A percentile compares a stretch with the other conserved stretches of the same genome.
phyloP scores from a whole-genome alignment of 2,329 filamentous ascomycete genomes.

The Talaromyces marneffei region DNA sequence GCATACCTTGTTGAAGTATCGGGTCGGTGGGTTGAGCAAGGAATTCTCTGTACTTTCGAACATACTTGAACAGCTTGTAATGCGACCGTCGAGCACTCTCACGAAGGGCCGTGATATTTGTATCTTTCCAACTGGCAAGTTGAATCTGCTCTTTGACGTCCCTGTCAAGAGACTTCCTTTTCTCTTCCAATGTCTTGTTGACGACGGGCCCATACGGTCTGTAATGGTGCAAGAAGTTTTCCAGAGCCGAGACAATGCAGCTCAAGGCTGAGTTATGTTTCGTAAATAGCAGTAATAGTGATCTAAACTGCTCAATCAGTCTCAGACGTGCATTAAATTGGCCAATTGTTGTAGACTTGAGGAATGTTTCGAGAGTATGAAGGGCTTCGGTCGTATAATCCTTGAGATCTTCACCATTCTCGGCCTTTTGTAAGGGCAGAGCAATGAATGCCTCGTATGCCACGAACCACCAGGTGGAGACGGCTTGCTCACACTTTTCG shows the following conservation, averaged over 20 bases:
- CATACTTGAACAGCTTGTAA: slow-evolving; percentile 81
- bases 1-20: slow-evolving; percentile 41
- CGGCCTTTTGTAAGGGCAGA: slow-evolving; percentile 61
- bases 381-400: slow-evolving; percentile 64
- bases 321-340: slow-evolving; percentile 70
- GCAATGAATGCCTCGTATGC: slow-evolving; percentile 85
- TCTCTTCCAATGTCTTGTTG: slow-evolving; percentile 58
- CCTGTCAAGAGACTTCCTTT: slow-evolving; percentile 74
- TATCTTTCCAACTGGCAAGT: slow-evolving; percentile 95
- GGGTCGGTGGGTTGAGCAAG: slow-evolving; percentile 69
- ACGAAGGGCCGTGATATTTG: slow-evolving; percentile 80
- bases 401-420: slow-evolving; percentile 54
- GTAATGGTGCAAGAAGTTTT: slow-evolving; percentile 74
- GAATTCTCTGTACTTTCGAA: slow-evolving; percentile 79
- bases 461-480: slow-evolving; percentile 91
- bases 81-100: slow-evolving; percentile 90
- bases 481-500: slow-evolving; percentile 67
- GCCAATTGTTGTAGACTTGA: slow-evolving; percentile 70
- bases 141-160: slow-evolving; percentile 89
- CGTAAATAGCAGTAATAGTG: slow-evolving; percentile 59
- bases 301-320: slow-evolving; percentile 57
- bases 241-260: slow-evolving; percentile 58
- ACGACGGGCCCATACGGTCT: slow-evolving; percentile 63
- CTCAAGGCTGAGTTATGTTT: slow-evolving; percentile 54
- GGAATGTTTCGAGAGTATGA: slow-evolving; percentile 72